These are phyloP conservation scores for Phytopythium delawarense DNA, from an alignment of 352 stramenopile genomes.

Conservation along the genomic window DNA sequence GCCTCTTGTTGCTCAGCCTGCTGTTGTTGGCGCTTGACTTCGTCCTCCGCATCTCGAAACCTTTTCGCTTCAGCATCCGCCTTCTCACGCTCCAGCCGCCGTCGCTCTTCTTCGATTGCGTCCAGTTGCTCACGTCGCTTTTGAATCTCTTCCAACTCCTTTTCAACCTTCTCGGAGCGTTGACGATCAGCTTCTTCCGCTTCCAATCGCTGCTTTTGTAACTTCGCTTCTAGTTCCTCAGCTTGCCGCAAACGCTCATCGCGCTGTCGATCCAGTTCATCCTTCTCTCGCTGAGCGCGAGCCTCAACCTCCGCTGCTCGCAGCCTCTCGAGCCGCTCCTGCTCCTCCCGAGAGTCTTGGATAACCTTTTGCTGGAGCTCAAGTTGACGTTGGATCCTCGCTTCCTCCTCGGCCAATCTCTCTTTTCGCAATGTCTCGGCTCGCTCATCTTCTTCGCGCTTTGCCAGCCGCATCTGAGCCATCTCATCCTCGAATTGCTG, in stretches of 20 bases:
- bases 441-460: slow-evolving; percentile 34
- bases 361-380: slow-evolving; percentile 26
- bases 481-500: slow-evolving; percentile 45
- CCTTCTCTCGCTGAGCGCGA: neutral
- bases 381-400: slow-evolving; percentile 26
- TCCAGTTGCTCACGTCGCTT: slow-evolving; percentile 7
- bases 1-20: neutral
- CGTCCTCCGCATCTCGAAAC: slow-evolving; percentile 4
- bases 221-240: slow-evolving; percentile 18
- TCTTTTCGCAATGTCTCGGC: slow-evolving; percentile 19
- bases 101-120: slow-evolving; percentile 14
- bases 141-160: slow-evolving; percentile 12
- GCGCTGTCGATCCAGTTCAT: slow-evolving; percentile 7
- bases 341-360: slow-evolving; percentile 23
- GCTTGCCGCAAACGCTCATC: slow-evolving; percentile 16
- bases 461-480: slow-evolving; percentile 23
- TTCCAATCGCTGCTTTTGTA: slow-evolving; percentile 15
- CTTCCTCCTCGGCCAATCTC: slow-evolving; percentile 27
- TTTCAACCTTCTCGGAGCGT: slow-evolving; percentile 6
- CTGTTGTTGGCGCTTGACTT: slow-evolving; percentile 8
- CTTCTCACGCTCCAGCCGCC: slow-evolving; percentile 6
- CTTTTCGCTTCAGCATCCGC: slow-evolving; percentile 10
- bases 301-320: slow-evolving; percentile 15
- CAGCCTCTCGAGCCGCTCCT: slow-evolving; percentile 21
- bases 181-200: slow-evolving; percentile 9